Evolutionary conservation across 768 basidiomycete genomes (phyloP).

Genomic region (Boletellus sp.): DNA sequence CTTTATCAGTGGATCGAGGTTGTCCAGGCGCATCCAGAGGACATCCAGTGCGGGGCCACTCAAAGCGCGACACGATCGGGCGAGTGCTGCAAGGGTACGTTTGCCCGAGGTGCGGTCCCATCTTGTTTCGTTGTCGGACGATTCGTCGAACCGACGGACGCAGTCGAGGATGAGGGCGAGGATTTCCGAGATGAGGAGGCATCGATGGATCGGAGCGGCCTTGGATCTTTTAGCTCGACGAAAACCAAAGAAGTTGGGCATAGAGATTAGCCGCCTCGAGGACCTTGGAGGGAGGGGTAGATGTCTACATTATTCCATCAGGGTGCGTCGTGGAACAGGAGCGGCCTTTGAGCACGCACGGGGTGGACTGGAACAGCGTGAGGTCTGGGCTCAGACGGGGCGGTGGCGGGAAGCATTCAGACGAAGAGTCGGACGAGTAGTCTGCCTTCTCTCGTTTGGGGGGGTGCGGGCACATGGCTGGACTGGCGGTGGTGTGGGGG

Average conservation of each 20-base stretch:
- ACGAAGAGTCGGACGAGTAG: neutral
- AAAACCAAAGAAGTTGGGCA: neutral
- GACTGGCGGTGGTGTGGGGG: too few species aligned
- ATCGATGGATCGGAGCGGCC: slow-evolving; percentile 15
- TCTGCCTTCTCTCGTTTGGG: neutral
- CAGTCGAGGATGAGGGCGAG: slow-evolving; percentile 21
- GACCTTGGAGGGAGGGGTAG: neutral
- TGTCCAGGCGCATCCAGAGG: slow-evolving; percentile 29
- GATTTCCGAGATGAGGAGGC: slow-evolving; percentile 21
- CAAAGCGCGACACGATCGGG: slow-evolving; percentile 25
- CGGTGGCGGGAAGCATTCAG: neutral
- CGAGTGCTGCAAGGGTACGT: slow-evolving; percentile 24
- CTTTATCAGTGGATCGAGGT: slow-evolving; percentile 25
- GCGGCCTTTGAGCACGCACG: slow-evolving; percentile 1
- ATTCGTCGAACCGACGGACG: slow-evolving; percentile 20
- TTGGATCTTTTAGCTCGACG: neutral
- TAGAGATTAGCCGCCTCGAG: neutral
- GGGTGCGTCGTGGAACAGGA: neutral
- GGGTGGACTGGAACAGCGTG: neutral
- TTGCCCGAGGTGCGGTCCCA: slow-evolving; percentile 15
- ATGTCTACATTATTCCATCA: slow-evolving; percentile 7
- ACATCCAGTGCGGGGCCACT: slow-evolving; percentile 23
- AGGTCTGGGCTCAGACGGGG: neutral
- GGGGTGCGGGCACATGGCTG: neutral
- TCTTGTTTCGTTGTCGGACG: slow-evolving; percentile 13